A percentile compares a stretch with the other conserved stretches of the same genome.
phyloP scores from a whole-genome alignment of 163 green algal genomes.

The Volvox carteri region DNA sequence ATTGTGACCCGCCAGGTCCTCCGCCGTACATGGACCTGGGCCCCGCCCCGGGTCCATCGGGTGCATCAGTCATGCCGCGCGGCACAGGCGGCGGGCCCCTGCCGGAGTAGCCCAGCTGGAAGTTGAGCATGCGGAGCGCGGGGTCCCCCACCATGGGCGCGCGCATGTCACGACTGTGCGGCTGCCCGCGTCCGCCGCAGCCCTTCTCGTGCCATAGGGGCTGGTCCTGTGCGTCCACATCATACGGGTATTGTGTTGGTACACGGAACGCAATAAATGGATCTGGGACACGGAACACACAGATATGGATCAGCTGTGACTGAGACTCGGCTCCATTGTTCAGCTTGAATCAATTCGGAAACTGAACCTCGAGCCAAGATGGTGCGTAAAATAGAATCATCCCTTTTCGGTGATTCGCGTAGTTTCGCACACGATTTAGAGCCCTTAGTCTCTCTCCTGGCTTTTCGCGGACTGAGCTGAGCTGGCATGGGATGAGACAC shows the following conservation, averaged over 20 bases:
- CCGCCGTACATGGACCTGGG: slow-evolving; percentile 32
- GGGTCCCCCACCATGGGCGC: slow-evolving; percentile 48
- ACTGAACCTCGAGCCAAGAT: too few species aligned
- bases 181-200: slow-evolving; percentile 41
- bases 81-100: neutral
- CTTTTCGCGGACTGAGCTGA: neutral
- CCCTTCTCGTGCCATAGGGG: slow-evolving; percentile 85
- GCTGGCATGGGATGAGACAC: neutral
- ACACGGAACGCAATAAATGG: slow-evolving; percentile 58
- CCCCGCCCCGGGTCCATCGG: neutral
- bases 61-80: slow-evolving; percentile 1
- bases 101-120: slow-evolving; percentile 47
- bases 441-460: too few species aligned
- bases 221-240: slow-evolving; percentile 67
- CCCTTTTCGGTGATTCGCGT: neutral
- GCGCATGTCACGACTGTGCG: neutral
- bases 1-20: neutral
- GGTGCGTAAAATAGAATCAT: neutral
- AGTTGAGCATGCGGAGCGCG: slow-evolving; percentile 38
- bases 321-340: too few species aligned
- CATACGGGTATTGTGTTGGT: too few species aligned
- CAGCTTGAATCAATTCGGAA: too few species aligned
- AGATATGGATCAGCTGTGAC: neutral
- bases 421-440: too few species aligned
- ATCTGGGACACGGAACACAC: neutral